Evolutionary conservation across 495 filamentous ascomycete species (phyloP).

Genomic region (Hypoxylon subgilvum): DNA sequence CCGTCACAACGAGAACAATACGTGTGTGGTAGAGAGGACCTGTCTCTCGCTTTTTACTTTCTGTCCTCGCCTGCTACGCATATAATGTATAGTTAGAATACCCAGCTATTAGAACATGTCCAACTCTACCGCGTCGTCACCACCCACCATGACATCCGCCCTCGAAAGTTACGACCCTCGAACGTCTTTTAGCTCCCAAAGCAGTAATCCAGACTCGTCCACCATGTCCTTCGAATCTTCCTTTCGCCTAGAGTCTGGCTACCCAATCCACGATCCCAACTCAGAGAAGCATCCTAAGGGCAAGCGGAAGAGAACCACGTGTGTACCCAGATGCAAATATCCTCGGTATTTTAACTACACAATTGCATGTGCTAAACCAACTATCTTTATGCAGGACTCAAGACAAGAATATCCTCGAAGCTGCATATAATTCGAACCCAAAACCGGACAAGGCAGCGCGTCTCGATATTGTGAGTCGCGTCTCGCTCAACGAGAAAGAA

Average conservation of each 20-base stretch:
- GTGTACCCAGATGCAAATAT: constrained; percentile 37
- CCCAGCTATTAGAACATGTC: constrained; percentile 24
- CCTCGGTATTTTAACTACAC: constrained; percentile 10
- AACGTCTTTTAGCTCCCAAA: constrained; percentile 39
- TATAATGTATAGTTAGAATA: constrained; percentile 39
- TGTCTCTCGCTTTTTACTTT: constrained; percentile 36
- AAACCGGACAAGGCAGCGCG: constrained; percentile 93
- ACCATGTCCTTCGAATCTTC: constrained; percentile 41
- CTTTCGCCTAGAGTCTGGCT: constrained; percentile 40
- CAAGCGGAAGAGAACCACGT: constrained; percentile 63
- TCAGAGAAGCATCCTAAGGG: constrained; percentile 53
- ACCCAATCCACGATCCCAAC: constrained; percentile 38
- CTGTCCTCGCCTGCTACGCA: constrained; percentile 13
- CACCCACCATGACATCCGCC: constrained; percentile 32
- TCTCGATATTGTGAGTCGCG: constrained; percentile 79
- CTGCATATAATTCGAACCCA: constrained; percentile 81
- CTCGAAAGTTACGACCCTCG: constrained; percentile 32
- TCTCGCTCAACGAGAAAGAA: constrained; percentile 94
- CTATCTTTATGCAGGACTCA: constrained; percentile 63
- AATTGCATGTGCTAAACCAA: constrained; percentile 16
- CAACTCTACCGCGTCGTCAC: constrained; percentile 39
- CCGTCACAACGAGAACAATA: constrained; percentile 14
- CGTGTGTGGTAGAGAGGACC: constrained; percentile 15
- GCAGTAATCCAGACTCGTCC: constrained; percentile 38
- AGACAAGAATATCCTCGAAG: constrained; percentile 89